Conservation (phyloP, 2,329 filamentous ascomycete genomes). For the Pseudogymnoascus sp. region DNA sequence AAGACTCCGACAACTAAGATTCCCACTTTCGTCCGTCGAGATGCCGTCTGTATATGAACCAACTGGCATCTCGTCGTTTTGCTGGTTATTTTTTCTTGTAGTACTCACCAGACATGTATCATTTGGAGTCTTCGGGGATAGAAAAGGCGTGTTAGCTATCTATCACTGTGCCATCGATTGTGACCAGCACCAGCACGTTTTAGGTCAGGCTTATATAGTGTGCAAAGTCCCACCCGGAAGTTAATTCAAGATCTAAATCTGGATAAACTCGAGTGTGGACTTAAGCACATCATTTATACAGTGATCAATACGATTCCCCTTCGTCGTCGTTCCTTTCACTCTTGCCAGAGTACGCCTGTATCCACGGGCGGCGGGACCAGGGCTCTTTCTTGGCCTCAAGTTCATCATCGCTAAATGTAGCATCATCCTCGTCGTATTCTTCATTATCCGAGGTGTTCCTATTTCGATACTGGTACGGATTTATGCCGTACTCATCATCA, state of each 20-base stretch:
- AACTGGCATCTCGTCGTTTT: background rate
- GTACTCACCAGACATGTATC: background rate
- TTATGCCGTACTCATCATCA: slow-evolving; percentile 54
- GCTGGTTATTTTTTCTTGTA: background rate
- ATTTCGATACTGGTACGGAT: slow-evolving; percentile 46
- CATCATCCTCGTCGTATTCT: slow-evolving; percentile 19
- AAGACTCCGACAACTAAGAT: background rate
- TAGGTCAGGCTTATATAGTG: background rate
- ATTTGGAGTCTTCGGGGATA: background rate
- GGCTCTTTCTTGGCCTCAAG: slow-evolving; percentile 21
- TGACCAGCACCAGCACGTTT: background rate
- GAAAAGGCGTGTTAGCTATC: background rate
- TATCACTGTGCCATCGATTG: background rate
- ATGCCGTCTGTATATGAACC: background rate
- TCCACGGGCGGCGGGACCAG: slow-evolving; percentile 19
- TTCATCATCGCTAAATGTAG: slow-evolving; percentile 22
- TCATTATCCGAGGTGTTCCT: slow-evolving; percentile 25
- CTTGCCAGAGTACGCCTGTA: slow-evolving; percentile 6
- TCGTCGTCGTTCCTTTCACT: background rate
- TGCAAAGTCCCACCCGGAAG: background rate
- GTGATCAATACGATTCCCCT: background rate
- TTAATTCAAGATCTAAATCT: background rate
- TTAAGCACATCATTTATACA: background rate
- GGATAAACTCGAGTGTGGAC: background rate
- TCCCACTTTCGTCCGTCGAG: background rate